Conservation (phyloP, 1,139 yeast genomes). For the Candida sanyaensis region DNA sequence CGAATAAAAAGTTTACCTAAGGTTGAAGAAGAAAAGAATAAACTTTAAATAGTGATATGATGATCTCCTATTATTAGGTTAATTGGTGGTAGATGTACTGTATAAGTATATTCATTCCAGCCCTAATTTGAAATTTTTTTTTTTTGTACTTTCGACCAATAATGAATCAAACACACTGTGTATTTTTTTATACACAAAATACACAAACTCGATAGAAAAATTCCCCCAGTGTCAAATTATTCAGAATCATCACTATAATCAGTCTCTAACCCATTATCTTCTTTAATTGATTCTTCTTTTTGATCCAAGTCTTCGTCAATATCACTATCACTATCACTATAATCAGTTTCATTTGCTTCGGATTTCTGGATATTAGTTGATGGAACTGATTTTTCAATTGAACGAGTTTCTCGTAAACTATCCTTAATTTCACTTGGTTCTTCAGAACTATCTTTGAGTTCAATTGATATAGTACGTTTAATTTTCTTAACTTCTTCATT, state of each 20-base stretch:
- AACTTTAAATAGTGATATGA: too few relatives aligned
- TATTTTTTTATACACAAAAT: neutral
- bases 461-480: neutral
- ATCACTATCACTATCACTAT: neutral
- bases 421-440: neutral
- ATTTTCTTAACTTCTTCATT: neutral
- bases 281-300: neutral
- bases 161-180: too few relatives aligned
- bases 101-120: too few relatives aligned
- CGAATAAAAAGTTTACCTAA: too few relatives aligned
- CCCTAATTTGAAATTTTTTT: too few relatives aligned
- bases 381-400: neutral
- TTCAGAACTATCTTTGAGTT: neutral
- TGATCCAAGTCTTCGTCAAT: neutral
- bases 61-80: too few relatives aligned
- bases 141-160: too few relatives aligned
- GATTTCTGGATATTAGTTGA: neutral
- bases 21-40: too few relatives aligned
- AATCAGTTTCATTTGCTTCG: neutral
- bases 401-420: neutral
- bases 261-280: neutral
- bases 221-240: neutral
- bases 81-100: too few relatives aligned
- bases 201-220: neutral
- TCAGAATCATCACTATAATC: conserved; percentile 2